Conservation (phyloP, 345 rosid genomes). For the Erucastrum elatum region DNA sequence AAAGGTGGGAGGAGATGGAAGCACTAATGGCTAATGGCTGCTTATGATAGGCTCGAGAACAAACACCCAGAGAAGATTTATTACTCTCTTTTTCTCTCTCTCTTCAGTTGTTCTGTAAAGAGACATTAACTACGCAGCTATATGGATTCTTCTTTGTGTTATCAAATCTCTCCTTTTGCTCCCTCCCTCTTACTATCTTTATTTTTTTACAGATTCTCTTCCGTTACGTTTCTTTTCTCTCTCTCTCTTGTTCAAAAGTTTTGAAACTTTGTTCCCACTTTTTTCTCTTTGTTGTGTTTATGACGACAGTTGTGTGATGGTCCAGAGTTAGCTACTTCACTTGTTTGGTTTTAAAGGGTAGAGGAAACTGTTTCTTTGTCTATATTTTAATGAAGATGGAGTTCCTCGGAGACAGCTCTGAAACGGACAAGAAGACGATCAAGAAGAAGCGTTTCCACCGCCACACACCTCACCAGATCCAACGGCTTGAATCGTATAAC, state of each 20-base stretch:
- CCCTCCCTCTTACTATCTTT: neutral
- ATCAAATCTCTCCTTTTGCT: no score
- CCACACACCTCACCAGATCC: constrained; percentile 91
- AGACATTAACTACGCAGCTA: constrained; percentile 32
- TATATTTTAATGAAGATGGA: constrained; percentile 45
- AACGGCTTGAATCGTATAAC: constrained; percentile 87
- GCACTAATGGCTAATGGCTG: constrained; percentile 38
- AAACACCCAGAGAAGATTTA: neutral
- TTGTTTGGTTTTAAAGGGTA: constrained; percentile 8
- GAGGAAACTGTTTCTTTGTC: neutral
- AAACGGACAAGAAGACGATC: constrained; percentile 51
- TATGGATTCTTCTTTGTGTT: neutral
- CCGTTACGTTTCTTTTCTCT: constrained; percentile 29
- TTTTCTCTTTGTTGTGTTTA: constrained; percentile 13
- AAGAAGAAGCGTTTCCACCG: constrained; percentile 87
- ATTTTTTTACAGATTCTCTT: neutral
- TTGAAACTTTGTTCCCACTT: neutral
- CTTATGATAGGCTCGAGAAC: constrained; percentile 33
- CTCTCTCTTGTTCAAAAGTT: constrained; percentile 1
- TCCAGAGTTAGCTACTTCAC: constrained; percentile 26
- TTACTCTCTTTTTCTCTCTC: constrained; percentile 15
- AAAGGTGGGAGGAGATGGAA: constrained; percentile 27
- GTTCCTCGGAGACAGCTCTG: constrained; percentile 36
- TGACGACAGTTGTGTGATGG: constrained; percentile 36
- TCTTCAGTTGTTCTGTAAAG: neutral